Evolutionary conservation across 257 asterid species (phyloP).

Genomic region (Solanum etuberosum): DNA sequence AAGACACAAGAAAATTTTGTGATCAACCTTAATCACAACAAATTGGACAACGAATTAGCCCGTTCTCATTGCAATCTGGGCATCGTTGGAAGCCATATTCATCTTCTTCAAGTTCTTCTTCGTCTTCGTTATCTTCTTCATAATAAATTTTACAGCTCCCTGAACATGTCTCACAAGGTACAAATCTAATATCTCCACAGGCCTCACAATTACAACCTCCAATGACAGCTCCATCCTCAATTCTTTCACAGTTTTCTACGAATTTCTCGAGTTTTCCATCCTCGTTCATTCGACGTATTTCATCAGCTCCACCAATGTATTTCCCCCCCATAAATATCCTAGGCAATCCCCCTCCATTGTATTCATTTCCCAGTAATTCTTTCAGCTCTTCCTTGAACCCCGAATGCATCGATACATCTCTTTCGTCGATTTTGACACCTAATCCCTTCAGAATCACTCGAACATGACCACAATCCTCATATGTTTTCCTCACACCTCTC

Average conservation of each 20-base stretch:
- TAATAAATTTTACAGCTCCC: slow-evolving; percentile 83
- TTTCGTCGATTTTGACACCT: slow-evolving; percentile 66
- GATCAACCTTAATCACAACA: slow-evolving; percentile 31
- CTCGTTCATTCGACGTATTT: slow-evolving; percentile 59
- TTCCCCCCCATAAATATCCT: slow-evolving; percentile 50
- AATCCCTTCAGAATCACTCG: slow-evolving; percentile 56
- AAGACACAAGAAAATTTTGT: neutral
- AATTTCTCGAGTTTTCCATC: slow-evolving; percentile 65
- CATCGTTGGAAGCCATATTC: slow-evolving; percentile 54
- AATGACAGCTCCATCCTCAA: slow-evolving; percentile 17
- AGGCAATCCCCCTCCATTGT: slow-evolving; percentile 41
- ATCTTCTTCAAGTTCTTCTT: neutral
- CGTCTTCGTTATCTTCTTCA: slow-evolving; percentile 14
- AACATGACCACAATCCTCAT: slow-evolving; percentile 90
- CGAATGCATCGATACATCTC: slow-evolving; percentile 93
- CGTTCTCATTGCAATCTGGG: slow-evolving; percentile 69
- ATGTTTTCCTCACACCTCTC: slow-evolving; percentile 86
- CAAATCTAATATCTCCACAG: slow-evolving; percentile 78
- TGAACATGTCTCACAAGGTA: slow-evolving; percentile 83
- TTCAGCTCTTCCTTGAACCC: slow-evolving; percentile 80
- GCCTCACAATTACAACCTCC: slow-evolving; percentile 45
- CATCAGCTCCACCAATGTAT: slow-evolving; percentile 77
- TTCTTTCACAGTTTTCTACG: slow-evolving; percentile 49
- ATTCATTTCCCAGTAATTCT: slow-evolving; percentile 46
- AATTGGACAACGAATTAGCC: slow-evolving; percentile 57